Evolutionary conservation across 1,284 basidiomycete species (phyloP).

Genomic region (Malassezia yamatoensis): DNA sequence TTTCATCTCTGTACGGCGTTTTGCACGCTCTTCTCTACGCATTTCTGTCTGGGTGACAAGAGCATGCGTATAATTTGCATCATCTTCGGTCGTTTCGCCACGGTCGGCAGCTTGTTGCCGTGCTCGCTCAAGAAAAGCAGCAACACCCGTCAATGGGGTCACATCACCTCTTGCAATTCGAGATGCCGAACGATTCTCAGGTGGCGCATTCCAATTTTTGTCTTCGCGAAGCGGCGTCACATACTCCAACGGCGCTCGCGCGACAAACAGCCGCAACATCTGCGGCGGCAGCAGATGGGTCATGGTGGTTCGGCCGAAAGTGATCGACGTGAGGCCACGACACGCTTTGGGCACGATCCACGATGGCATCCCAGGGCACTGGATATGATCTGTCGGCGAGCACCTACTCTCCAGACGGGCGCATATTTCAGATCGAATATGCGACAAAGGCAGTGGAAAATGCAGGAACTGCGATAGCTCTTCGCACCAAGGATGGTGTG

Average conservation of each 20-base stretch:
- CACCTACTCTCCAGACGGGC: conserved; percentile 95
- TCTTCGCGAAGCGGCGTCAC: conserved; percentile 25
- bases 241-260: conserved; percentile 34
- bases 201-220: conserved; percentile 23
- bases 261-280: conserved; percentile 39
- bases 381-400: conserved; percentile 97
- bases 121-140: conserved; percentile 30
- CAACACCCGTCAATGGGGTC: conserved; percentile 35
- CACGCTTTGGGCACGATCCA: conserved; percentile 2
- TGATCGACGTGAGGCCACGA: conserved; percentile 5
- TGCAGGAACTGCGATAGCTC: conserved; percentile 65
- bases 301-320: conserved; percentile 22
- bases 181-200: conserved; percentile 14
- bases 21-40: conserved; percentile 20
- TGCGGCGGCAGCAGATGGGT: conserved; percentile 43
- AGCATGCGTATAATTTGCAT: conserved; percentile 23
- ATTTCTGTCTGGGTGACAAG: conserved; percentile 29
- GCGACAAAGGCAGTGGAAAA: conserved; percentile 97
- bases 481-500: conserved; percentile 85
- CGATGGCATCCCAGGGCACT: conserved; percentile 92
- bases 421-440: conserved; percentile 98
- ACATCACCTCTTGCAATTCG: conserved; percentile 18
- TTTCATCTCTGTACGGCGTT: conserved; percentile 15
- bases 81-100: conserved; percentile 35
- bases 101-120: conserved; percentile 35